A percentile compares a stretch with the other conserved stretches of the same genome.
Evolutionary conservation across 2,329 filamentous ascomycete species (phyloP).

Genomic region (Bipolaris bicolor): DNA sequence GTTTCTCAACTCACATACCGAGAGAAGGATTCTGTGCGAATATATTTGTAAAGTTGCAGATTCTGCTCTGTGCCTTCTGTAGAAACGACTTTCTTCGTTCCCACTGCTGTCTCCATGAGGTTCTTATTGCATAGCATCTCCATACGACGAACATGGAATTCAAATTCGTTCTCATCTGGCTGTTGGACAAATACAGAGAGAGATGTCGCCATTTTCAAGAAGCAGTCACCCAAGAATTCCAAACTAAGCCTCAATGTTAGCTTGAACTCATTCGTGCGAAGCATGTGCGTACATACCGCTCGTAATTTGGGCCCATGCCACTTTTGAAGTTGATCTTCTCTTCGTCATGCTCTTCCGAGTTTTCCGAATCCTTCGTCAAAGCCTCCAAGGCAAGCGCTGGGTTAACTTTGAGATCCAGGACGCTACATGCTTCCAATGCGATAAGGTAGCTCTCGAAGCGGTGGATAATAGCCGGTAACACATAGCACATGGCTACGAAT

Average conservation of each 20-base stretch:
- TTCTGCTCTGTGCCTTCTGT: conserved; percentile 47
- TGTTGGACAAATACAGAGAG: conserved; percentile 81
- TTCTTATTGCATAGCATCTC: conserved; percentile 89
- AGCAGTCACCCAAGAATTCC: conserved; percentile 91
- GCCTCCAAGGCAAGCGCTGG: conserved; percentile 81
- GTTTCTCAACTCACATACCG: conserved; percentile 53
- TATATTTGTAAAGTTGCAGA: conserved; percentile 72
- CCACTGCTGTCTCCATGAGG: conserved; percentile 73
- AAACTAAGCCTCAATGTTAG: conserved; percentile 50
- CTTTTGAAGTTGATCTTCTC: conserved; percentile 75
- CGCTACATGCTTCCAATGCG: conserved; percentile 72
- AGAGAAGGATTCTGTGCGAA: conserved; percentile 83
- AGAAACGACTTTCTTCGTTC: conserved; percentile 43
- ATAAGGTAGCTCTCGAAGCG: conserved; percentile 83
- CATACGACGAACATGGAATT: conserved; percentile 92
- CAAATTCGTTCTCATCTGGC: conserved; percentile 80
- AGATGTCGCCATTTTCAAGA: conserved; percentile 94
- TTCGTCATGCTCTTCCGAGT: conserved; percentile 72
- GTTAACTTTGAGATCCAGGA: conserved; percentile 68
- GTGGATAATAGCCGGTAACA: conserved; percentile 83
- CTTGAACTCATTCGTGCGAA: not conserved
- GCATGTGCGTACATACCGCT: conserved; percentile 57
- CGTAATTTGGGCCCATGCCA: conserved; percentile 94
- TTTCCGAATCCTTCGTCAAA: conserved; percentile 90
- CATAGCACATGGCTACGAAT: conserved; percentile 74